Evolutionary conservation across 1,139 yeast genomes (phyloP).

Genomic region (Yamadazyma jaroonii): DNA sequence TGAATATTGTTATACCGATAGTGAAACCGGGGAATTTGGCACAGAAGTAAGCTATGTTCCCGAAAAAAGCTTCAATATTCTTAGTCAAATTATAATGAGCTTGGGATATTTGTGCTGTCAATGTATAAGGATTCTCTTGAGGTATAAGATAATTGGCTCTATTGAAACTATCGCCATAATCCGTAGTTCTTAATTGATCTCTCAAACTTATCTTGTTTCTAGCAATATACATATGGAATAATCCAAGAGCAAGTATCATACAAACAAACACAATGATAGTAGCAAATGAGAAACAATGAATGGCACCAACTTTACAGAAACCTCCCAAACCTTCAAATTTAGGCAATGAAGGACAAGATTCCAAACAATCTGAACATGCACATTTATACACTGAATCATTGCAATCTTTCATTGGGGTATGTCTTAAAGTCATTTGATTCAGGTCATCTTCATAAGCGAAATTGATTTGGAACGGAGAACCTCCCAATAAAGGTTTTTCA

Average conservation of each 20-base stretch:
- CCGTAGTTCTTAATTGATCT: slow-evolving; percentile 14
- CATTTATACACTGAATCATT: slow-evolving; percentile 67
- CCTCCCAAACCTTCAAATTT: slow-evolving; percentile 30
- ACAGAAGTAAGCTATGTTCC: slow-evolving; percentile 49
- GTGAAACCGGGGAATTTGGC: slow-evolving; percentile 58
- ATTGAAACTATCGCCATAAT: slow-evolving; percentile 17
- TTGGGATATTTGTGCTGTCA: neutral
- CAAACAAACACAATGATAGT: slow-evolving; percentile 51
- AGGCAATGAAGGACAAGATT: slow-evolving; percentile 70
- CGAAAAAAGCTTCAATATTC: slow-evolving; percentile 35
- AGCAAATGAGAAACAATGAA: slow-evolving; percentile 74
- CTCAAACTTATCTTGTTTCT: slow-evolving; percentile 8
- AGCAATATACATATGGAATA: slow-evolving; percentile 34
- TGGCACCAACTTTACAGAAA: slow-evolving; percentile 53
- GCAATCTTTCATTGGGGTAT: slow-evolving; percentile 50
- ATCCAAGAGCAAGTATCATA: slow-evolving; percentile 34
- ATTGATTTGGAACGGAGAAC: slow-evolving; percentile 93
- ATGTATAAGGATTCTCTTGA: neutral
- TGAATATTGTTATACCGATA: slow-evolving; percentile 41
- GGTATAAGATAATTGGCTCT: slow-evolving; percentile 15
- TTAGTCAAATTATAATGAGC: slow-evolving; percentile 14
- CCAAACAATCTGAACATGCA: slow-evolving; percentile 88
- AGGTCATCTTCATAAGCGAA: slow-evolving; percentile 51
- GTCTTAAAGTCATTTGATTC: slow-evolving; percentile 20
- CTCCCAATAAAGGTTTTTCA: slow-evolving; percentile 89